Base-by-base conservation (phyloP, 192 early-diverging fungal species). In the Podochytrium sp. region DNA sequence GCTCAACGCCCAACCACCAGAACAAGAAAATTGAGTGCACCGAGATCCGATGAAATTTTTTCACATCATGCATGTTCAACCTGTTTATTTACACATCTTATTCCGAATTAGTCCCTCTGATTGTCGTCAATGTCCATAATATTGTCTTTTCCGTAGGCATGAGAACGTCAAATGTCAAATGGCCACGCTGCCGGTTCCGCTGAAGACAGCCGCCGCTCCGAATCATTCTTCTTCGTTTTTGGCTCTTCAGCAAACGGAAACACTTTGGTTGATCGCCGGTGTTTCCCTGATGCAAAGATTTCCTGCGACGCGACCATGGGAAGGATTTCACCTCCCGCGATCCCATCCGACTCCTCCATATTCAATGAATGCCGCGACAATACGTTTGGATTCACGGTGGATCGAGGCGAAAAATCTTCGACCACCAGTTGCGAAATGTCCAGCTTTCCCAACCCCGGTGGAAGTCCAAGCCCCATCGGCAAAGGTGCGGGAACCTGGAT, bases 71-170 rank as follows among this genome's bases (percentile, higher is more conserved):
- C 38, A 1, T 7, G 23, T 25, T 29, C 25, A 25, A 18, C 18
- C 18, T 37, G 23, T 68, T 52, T 32, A 34, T 23, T 34, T n/a
- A n/a, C n/a, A 1, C 76, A 23, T 40, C 16, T 18, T 50, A 43
- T 41, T 39, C 34, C 30, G 42, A 3, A 18, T n/a, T 78, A 91
- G 91, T 95, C 62, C 94, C 94, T 32, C 81, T 95, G 5, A 93
- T 95, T 50, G 89, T 76, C 12, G 81, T 92, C 68, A 95, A 95
- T 61, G 82, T 91, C 10, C 65, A 93, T 16, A 89, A 92, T 12
- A 94, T 95, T 43, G 85, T 92, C 14, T 94, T 93, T 65, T 89
- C 91, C 63, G 79, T 95, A 35, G 77, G 93, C 50, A 83, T 95
- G 34, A 93, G 94, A 0, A 20, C 1, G 14, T 49, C 23, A 49